Percentiles rank a stretch among this genome's conserved stretches.
phyloP scores from a whole-genome alignment of 805 yeast genomes.

The Candida incommunis region DNA sequence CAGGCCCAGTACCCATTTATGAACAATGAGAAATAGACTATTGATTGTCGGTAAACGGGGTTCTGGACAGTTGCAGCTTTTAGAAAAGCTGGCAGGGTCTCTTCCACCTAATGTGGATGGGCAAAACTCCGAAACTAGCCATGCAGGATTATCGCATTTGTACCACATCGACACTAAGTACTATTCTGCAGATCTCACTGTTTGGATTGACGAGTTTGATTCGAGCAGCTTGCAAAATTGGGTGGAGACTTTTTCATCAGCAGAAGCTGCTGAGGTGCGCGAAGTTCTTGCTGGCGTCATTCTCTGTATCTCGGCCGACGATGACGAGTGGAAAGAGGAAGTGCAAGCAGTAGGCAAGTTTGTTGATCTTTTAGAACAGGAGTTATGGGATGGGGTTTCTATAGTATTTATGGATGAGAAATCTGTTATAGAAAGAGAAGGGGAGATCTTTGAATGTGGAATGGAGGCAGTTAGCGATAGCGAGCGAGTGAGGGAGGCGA shows the following conservation, averaged over 20 bases:
- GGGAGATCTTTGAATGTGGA: slow-evolving; percentile 13
- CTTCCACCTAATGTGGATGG: too few species aligned
- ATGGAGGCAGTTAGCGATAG: slow-evolving; percentile 15
- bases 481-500: slow-evolving; percentile 16
- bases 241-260: slow-evolving; percentile 18
- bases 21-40: slow-evolving; percentile 5
- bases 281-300: slow-evolving; percentile 24
- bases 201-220: slow-evolving; percentile 23
- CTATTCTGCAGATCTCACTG: slow-evolving; percentile 20
- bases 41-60: slow-evolving; percentile 21
- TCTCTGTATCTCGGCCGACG: slow-evolving; percentile 3
- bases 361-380: slow-evolving; percentile 10
- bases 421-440: slow-evolving; percentile 5
- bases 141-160: slow-evolving; percentile 17
- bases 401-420: slow-evolving; percentile 12
- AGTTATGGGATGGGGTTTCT: slow-evolving; percentile 15
- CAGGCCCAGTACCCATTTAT: background rate
- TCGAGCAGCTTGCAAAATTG: slow-evolving; percentile 16
- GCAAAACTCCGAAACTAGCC: too few species aligned
- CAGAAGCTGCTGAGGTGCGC: slow-evolving; percentile 23
- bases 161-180: slow-evolving; percentile 18
- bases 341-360: slow-evolving; percentile 9
- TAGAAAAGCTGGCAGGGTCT: slow-evolving; percentile 18
- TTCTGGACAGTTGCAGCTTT: slow-evolving; percentile 21
- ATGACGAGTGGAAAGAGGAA: background rate